Conservation (phyloP, 1,284 basidiomycete species). For the Fomitopsis palustris region DNA sequence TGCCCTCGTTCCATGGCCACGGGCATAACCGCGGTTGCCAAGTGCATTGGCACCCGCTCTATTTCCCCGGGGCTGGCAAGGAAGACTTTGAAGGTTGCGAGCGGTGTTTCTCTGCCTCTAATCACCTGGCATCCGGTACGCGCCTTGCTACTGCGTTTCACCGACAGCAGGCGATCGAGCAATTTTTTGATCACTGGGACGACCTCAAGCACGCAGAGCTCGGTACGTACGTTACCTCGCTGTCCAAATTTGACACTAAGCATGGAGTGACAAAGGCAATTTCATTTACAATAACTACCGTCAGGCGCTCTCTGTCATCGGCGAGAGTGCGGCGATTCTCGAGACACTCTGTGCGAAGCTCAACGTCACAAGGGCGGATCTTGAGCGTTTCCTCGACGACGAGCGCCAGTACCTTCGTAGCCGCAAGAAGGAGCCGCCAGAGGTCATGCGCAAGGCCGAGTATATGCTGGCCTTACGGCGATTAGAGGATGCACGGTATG, state of each 20-base stretch:
- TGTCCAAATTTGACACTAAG: too few relatives aligned
- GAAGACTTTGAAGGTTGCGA: conserved; percentile 33
- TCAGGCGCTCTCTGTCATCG: conserved; percentile 20
- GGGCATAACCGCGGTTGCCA: conserved; percentile 32
- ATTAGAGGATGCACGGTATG: neutral
- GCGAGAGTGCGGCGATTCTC: conserved; percentile 2
- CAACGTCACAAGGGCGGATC: conserved; percentile 9
- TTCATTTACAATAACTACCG: conserved; percentile 27
- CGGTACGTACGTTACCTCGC: conserved; percentile 6
- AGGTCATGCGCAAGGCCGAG: neutral
- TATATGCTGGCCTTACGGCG: neutral
- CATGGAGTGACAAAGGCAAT: neutral
- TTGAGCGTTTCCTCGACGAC: conserved; percentile 13
- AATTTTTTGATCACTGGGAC: conserved; percentile 13
- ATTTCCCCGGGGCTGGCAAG: conserved; percentile 29
- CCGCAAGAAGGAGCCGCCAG: neutral
- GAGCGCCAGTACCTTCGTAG: neutral
- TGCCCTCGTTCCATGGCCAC: conserved; percentile 15
- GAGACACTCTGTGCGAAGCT: neutral
- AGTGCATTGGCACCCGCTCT: conserved; percentile 26
- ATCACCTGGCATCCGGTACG: conserved; percentile 22
- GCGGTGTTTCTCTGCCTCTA: conserved; percentile 29
- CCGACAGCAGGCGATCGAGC: conserved; percentile 22
- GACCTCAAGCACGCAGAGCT: conserved; percentile 14
- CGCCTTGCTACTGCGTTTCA: conserved; percentile 24